These are phyloP conservation scores for Glycyrrhiza uralensis DNA, from an alignment of 306 rosid genomes.

Conservation along the genomic window DNA sequence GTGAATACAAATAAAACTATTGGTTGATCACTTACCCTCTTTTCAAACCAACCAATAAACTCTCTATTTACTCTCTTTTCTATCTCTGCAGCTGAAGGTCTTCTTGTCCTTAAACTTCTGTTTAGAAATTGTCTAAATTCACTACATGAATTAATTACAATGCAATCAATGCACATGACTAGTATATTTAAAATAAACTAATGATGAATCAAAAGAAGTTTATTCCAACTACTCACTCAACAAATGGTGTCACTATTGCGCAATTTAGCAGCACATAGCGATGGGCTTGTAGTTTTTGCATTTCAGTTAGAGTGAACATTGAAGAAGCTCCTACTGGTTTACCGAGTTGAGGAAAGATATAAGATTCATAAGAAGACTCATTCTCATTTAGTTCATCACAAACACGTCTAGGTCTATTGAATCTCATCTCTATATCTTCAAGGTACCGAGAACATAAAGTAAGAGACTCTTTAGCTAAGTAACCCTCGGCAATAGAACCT, in stretches of 20 bases:
- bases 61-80: neutral
- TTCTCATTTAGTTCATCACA: neutral
- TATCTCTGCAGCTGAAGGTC: neutral
- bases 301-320: neutral
- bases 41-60: neutral
- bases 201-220: neutral
- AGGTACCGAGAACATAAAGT: neutral
- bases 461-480: too few relatives aligned
- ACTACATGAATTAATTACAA: neutral
- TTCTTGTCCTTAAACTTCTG: neutral
- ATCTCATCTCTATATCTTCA: neutral
- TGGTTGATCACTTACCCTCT: neutral
- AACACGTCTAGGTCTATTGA: neutral
- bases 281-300: neutral
- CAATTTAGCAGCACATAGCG: neutral
- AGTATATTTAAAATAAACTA: neutral
- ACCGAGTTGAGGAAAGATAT: neutral
- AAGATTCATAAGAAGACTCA: neutral
- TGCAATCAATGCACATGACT: neutral
- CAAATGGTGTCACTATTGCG: neutral
- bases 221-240: neutral
- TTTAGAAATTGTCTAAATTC: too few relatives aligned
- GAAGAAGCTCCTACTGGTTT: neutral
- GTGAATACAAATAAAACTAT: neutral
- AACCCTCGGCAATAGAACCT: too few relatives aligned